Conservation (phyloP, 139 green algal genomes). For the Chlorella sp. region DNA sequence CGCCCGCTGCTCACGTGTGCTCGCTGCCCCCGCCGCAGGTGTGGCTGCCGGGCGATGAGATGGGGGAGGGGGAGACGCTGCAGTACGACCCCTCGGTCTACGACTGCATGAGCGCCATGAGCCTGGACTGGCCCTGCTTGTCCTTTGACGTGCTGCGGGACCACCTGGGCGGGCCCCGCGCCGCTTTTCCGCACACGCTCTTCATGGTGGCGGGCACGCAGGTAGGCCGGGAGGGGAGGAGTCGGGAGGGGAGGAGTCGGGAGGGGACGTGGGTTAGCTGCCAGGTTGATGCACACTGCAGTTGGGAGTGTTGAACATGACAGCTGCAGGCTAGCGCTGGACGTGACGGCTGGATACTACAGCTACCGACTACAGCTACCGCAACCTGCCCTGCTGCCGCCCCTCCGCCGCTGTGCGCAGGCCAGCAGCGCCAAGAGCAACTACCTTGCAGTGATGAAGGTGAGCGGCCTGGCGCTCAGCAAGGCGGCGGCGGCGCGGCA, state of each 20-base stretch:
- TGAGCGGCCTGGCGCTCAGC: slow-evolving; percentile 74
- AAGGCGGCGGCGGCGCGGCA: slow-evolving; percentile 43
- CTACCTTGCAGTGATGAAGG: slow-evolving; percentile 77
- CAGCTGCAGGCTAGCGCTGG: too few species aligned
- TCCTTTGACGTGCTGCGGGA: slow-evolving; percentile 95
- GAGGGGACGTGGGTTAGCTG: too few species aligned
- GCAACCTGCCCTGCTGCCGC: background rate
- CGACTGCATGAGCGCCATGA: slow-evolving; percentile 91
- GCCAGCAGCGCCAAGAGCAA: slow-evolving; percentile 71
- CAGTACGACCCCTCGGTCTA: slow-evolving; percentile 97
- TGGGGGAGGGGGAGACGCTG: slow-evolving; percentile 93
- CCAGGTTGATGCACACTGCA: too few species aligned
- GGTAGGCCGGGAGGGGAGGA: slow-evolving; percentile 55
- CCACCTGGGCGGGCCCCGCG: slow-evolving; percentile 76
- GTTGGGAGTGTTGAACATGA: too few species aligned
- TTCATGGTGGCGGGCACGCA: slow-evolving; percentile 85
- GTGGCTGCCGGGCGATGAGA: slow-evolving; percentile 77
- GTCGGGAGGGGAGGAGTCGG: too few species aligned
- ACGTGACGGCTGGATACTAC: too few species aligned
- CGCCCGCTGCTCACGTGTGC: background rate
- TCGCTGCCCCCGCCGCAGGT: slow-evolving; percentile 62
- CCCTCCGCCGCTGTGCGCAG: background rate
- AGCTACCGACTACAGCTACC: too few species aligned
- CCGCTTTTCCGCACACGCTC: slow-evolving; percentile 91
- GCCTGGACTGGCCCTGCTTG: slow-evolving; percentile 95